phyloP scores from a whole-genome alignment of 495 filamentous ascomycete genomes.

The Neurospora tetrasperma region DNA sequence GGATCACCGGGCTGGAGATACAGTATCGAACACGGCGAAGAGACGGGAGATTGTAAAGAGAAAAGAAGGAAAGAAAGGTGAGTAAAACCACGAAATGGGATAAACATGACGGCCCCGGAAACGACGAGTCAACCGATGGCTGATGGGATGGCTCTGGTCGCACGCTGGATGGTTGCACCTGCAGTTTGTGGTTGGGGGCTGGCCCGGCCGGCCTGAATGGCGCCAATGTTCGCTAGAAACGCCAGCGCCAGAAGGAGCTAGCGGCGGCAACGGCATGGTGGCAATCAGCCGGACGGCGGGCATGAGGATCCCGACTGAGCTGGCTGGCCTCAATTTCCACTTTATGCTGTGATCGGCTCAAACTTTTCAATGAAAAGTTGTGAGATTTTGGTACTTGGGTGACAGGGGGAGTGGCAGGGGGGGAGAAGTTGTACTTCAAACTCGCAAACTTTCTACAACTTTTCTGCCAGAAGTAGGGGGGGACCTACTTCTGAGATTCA shows the following conservation, averaged over 20 bases:
- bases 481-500: too few species aligned
- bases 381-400: too few species aligned
- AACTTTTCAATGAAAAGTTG: too few species aligned
- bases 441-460: too few species aligned
- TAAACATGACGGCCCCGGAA: neutral
- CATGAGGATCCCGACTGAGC: neutral
- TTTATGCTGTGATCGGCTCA: too few species aligned
- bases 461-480: too few species aligned
- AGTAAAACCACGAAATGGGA: neutral
- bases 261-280: neutral
- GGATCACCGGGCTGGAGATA: neutral
- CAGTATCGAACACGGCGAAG: neutral
- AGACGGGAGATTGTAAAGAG: neutral
- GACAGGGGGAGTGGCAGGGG: too few species aligned
- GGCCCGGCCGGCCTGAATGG: neutral
- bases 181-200: neutral
- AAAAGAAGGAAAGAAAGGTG: neutral
- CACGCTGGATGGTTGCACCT: neutral
- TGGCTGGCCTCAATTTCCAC: neutral
- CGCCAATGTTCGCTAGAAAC: neutral
- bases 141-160: neutral
- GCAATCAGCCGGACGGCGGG: neutral
- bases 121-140: neutral
- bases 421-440: too few species aligned
- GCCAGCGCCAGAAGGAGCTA: neutral